Evolutionary conservation across 345 rosid genomes (phyloP), one percentile per base, ranked within the genome.

Genomic region (Citrus unshiu): DNA sequence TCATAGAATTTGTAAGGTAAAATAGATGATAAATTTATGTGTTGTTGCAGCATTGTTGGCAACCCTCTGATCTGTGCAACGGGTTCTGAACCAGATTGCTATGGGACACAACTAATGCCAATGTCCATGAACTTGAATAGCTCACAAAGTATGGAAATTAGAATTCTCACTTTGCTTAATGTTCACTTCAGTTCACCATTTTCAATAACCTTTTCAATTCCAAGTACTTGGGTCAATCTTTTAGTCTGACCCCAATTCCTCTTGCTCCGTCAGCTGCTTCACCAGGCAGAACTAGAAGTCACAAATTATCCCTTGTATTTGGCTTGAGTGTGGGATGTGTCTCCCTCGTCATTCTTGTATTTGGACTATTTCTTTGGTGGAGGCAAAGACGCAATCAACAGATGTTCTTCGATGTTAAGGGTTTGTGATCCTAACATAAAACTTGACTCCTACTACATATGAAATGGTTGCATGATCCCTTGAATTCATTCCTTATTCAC

Each of bases 61-160:
- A 96, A 96, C 86, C 97, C 97, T 43, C 86, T 82, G 82, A 90
- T 94, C 78, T 96, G 99, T 71, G 88, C 95, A 4, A 94, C 94
- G 5, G 98, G 99, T 65, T 85, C 91, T 34, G 97, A 96, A 83
- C 97, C 95, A 61, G 97, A 93, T 62, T 96, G 99, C 87, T 83
- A 82, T 66, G 97, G 99, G 76, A 85, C 91, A 63, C 84, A 87
- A 70, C 81, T 93, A 63, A 96, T 94, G 85, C 98, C 99, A 39
- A 93, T 96, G 97, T 96, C 99, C 80, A 96, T 94, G 99, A 91
- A 89, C 87, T 87, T 96, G 88, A 96, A 91, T 76, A 80, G 68
- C 85, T 84, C 98, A 66, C 86, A 91, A 81, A 70, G 98, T 96
- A 85, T 74, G 89, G 29, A 77, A 51, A 29, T 54, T 58, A 51